phyloP scores from a whole-genome alignment of 768 basidiomycete species.

The Lactarius vividus region DNA sequence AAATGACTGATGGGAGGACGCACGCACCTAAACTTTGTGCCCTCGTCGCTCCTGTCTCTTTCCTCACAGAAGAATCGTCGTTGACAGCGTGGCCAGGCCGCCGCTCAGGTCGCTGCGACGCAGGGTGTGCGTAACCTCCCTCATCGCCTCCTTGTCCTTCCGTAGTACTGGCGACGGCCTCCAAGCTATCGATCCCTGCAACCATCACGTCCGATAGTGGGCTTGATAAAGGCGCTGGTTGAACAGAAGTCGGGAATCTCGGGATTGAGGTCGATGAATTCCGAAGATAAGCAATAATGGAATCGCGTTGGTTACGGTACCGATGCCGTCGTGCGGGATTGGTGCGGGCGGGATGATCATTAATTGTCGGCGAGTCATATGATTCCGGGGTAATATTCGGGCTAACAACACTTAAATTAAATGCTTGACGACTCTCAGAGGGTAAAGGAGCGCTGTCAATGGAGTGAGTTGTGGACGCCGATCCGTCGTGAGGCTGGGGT shows the following conservation, averaged over 20 bases:
- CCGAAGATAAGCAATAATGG: slow-evolving; percentile 48
- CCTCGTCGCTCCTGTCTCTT: slow-evolving; percentile 5
- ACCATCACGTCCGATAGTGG: slow-evolving; percentile 3
- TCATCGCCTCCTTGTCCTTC: not conserved
- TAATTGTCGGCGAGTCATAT: not conserved
- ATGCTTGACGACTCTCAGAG: slow-evolving; percentile 5
- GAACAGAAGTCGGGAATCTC: slow-evolving; percentile 2
- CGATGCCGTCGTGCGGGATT: slow-evolving; percentile 33
- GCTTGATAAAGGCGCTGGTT: not conserved
- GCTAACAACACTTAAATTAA: not conserved
- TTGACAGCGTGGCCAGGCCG: slow-evolving; percentile 7
- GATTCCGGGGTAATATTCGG: slow-evolving; percentile 7
- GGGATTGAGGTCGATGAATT: slow-evolving; percentile 14
- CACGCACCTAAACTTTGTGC: not conserved
- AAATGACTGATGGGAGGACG: slow-evolving; percentile 26
- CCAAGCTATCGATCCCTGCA: not conserved
- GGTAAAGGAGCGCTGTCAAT: not conserved
- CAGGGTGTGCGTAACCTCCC: not conserved
- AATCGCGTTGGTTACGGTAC: slow-evolving; percentile 44
- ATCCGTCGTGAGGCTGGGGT: not conserved
- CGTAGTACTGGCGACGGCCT: not conserved
- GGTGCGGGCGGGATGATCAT: slow-evolving; percentile 4
- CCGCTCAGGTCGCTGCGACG: not conserved
- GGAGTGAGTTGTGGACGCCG: not conserved
- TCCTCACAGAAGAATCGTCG: slow-evolving; percentile 12